Conservation (phyloP, 1,284 basidiomycete species). For the Cutaneotrichosporon arboriforme region DNA sequence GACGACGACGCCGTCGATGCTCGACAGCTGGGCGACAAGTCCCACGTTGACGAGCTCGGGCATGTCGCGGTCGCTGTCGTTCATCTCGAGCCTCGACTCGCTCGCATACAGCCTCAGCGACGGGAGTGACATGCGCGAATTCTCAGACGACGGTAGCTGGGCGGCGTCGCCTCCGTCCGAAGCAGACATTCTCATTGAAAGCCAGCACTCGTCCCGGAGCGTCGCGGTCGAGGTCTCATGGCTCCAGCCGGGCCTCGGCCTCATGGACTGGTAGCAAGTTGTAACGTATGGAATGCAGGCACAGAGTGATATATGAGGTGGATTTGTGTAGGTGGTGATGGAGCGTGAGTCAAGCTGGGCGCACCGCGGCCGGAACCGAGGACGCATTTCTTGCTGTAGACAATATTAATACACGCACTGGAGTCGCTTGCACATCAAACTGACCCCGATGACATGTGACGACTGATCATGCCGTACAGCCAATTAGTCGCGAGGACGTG, state of each 20-base stretch:
- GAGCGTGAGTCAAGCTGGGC: no score
- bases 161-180: not conserved
- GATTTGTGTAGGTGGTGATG: no score
- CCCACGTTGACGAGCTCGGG: not conserved
- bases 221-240: slow-evolving; percentile 3
- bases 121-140: not conserved
- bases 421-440: no score
- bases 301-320: no score
- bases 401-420: no score
- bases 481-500: no score
- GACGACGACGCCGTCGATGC: not conserved
- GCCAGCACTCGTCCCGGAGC: no score
- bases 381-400: no score
- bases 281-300: not conserved
- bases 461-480: no score
- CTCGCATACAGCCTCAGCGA: not conserved
- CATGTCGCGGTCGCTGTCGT: not conserved
- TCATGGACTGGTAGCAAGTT: slow-evolving; percentile 2
- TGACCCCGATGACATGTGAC: no score
- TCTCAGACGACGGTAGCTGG: not conserved
- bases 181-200: not conserved
- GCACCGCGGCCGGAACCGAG: no score
- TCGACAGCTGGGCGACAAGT: slow-evolving; percentile 7
- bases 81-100: not conserved
- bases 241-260: slow-evolving; percentile 3